phyloP scores from a whole-genome alignment of 257 asterid genomes.

The Paraleonurus japonicus region DNA sequence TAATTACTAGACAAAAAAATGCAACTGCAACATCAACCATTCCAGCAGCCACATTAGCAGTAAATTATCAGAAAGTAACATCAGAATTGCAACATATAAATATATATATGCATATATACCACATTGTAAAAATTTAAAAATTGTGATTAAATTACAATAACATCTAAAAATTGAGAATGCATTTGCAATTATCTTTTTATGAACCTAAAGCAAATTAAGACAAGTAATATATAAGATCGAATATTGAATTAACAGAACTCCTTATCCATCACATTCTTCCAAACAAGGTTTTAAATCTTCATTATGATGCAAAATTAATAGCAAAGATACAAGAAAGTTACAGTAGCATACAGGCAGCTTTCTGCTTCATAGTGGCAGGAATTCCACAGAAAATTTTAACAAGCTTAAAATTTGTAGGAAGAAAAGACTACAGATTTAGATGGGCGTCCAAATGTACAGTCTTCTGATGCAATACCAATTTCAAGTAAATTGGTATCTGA shows the following conservation, averaged over 20 bases:
- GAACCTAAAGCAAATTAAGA: neutral
- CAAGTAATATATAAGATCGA: neutral
- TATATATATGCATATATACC: too few species aligned
- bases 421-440: slow-evolving; percentile 31
- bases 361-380: slow-evolving; percentile 34
- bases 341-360: slow-evolving; percentile 33
- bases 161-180: neutral
- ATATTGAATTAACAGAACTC: neutral
- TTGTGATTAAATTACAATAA: too few species aligned
- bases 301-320: slow-evolving; percentile 26
- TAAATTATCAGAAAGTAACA: too few species aligned
- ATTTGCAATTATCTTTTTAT: neutral
- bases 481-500: slow-evolving; percentile 20
- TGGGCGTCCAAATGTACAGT: slow-evolving; percentile 43
- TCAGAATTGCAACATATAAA: too few species aligned
- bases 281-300: slow-evolving; percentile 25
- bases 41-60: too few species aligned
- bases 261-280: slow-evolving; percentile 15
- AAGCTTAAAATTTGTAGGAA: slow-evolving; percentile 25
- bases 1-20: too few species aligned
- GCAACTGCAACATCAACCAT: too few species aligned
- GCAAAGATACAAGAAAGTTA: slow-evolving; percentile 24
- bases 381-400: slow-evolving; percentile 17
- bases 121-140: too few species aligned
- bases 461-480: slow-evolving; percentile 29